Percentiles rank a stretch among this genome's conserved stretches.
Conservation (phyloP, 192 early-diverging fungal species). For the Rhizoclosmatium globosum region DNA sequence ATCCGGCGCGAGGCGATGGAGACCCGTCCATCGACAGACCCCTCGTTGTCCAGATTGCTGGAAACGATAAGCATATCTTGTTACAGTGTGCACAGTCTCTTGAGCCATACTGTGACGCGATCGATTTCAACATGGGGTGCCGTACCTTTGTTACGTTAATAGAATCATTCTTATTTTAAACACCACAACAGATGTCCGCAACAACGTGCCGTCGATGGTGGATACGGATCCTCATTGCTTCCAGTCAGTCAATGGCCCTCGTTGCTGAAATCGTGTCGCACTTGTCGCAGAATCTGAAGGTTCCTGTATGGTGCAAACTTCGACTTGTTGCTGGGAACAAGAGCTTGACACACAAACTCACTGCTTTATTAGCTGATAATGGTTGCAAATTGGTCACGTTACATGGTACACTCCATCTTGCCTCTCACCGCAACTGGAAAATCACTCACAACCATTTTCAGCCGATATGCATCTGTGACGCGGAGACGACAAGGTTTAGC, state of each 20-base stretch:
- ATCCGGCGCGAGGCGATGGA: conserved; percentile 21
- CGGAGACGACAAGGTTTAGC: conserved; percentile 21
- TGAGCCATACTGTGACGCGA: conserved; percentile 22
- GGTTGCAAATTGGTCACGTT: conserved; percentile 21
- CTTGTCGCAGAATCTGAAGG: neutral
- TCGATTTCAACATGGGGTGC: conserved; percentile 30
- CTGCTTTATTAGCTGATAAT: neutral
- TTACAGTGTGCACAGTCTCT: neutral
- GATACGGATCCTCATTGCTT: conserved; percentile 24
- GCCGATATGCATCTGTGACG: conserved; percentile 15
- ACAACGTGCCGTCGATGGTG: conserved; percentile 24
- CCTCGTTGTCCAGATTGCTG: conserved; percentile 36
- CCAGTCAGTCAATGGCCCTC: neutral
- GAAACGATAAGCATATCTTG: conserved; percentile 3
- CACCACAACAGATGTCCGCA: conserved; percentile 20
- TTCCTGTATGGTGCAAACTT: conserved; percentile 34
- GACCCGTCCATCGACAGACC: conserved; percentile 15
- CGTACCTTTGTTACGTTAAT: neutral
- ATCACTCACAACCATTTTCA: neutral
- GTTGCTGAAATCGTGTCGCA: conserved; percentile 13
- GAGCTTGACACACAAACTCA: neutral
- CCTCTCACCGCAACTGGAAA: neutral
- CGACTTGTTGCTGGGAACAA: conserved; percentile 18
- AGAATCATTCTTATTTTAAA: neutral
- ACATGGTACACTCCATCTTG: neutral